These are phyloP conservation scores for Hanseniaspora singularis DNA, from an alignment of 805 yeast genomes.

Conservation along the genomic window DNA sequence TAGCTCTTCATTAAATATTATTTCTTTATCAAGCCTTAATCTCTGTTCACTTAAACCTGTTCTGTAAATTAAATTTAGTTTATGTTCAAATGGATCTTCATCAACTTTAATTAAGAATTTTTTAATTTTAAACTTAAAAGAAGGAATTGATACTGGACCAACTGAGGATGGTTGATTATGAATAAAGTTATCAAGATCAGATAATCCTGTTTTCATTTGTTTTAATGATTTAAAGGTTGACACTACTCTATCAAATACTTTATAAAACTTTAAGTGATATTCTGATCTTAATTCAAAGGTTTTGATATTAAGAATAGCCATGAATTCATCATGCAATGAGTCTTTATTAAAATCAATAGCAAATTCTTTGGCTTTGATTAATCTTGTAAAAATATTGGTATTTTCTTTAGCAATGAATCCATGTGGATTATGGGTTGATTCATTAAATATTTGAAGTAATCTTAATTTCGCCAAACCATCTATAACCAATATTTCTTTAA, in stretches of 20 bases:
- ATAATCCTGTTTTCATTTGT: slow-evolving; percentile 36
- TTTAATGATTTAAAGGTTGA: slow-evolving; percentile 37
- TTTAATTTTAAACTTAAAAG: slow-evolving; percentile 33
- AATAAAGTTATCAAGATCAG: slow-evolving; percentile 25
- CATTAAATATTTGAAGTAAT: slow-evolving; percentile 17
- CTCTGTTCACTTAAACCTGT: slow-evolving; percentile 49
- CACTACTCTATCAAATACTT: slow-evolving; percentile 40
- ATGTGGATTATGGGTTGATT: slow-evolving; percentile 25
- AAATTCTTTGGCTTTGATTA: slow-evolving; percentile 19
- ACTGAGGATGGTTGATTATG: slow-evolving; percentile 24
- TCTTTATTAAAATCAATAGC: slow-evolving; percentile 15
- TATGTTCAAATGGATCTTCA: slow-evolving; percentile 55
- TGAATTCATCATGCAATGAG: neutral
- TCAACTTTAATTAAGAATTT: slow-evolving; percentile 40
- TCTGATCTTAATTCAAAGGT: slow-evolving; percentile 25
- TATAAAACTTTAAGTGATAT: slow-evolving; percentile 33
- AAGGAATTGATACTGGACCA: slow-evolving; percentile 30
- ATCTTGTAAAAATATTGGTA: slow-evolving; percentile 19
- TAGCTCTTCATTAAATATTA: slow-evolving; percentile 24
- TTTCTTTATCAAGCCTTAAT: slow-evolving; percentile 34
- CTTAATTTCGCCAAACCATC: neutral
- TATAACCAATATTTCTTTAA: neutral
- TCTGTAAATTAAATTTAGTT: slow-evolving; percentile 45
- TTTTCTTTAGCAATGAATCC: neutral
- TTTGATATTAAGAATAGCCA: slow-evolving; percentile 17